Evolutionary conservation across 305 asterid species (phyloP).

Genomic region (Fraxinus platypoda): DNA sequence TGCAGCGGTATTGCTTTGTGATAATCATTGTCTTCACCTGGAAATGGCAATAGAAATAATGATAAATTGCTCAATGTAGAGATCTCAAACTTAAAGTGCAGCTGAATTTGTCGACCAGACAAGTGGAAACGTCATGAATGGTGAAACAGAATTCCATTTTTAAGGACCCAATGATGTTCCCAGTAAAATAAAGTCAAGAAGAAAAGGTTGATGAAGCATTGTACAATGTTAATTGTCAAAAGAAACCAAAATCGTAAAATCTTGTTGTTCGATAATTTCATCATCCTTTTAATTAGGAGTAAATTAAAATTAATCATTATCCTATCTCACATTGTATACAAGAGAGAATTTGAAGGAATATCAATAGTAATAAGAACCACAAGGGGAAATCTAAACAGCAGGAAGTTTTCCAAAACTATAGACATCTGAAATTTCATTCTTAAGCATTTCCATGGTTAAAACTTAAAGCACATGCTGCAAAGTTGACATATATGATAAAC

Average conservation of each 20-base stretch:
- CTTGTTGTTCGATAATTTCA: background rate
- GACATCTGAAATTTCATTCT: background rate
- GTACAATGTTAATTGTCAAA: background rate
- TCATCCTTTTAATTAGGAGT: background rate
- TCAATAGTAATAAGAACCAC: background rate
- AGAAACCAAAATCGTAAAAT: background rate
- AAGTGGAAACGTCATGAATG: background rate
- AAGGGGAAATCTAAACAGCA: background rate
- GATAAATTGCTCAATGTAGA: background rate
- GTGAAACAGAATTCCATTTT: background rate
- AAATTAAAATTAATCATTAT: background rate
- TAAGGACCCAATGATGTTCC: background rate
- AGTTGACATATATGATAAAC: background rate
- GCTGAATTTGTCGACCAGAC: background rate
- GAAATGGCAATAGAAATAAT: constrained; percentile 20
- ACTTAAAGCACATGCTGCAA: background rate
- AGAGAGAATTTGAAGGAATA: background rate
- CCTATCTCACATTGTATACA: background rate
- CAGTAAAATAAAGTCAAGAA: background rate
- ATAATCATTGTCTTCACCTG: constrained; percentile 50
- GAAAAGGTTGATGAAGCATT: background rate
- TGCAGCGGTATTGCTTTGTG: constrained; percentile 81
- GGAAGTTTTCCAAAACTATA: background rate
- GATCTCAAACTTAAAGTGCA: background rate
- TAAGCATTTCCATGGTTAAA: background rate